Evolutionary conservation across 2,329 filamentous ascomycete genomes (phyloP).

Genomic region (Tympanopsis confertula): DNA sequence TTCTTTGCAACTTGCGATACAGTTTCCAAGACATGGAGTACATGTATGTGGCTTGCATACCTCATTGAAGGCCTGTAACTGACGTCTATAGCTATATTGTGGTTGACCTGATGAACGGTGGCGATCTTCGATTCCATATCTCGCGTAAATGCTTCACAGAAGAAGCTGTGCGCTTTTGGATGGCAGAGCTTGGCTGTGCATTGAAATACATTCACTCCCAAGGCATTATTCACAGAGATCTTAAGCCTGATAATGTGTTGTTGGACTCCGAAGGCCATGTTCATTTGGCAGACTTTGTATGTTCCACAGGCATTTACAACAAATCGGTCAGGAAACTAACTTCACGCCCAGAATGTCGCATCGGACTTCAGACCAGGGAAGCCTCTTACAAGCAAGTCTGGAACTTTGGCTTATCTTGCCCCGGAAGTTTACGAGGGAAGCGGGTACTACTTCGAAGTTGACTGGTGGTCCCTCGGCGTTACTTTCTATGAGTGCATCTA

Average conservation of each 20-base stretch:
- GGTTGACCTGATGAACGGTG: constrained; percentile 67
- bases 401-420: constrained; percentile 62
- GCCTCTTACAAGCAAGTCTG: constrained; percentile 61
- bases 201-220: constrained; percentile 55
- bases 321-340: neutral
- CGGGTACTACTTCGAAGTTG: constrained; percentile 58
- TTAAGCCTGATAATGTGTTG: constrained; percentile 57
- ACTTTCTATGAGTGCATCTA: constrained; percentile 72
- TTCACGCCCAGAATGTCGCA: constrained; percentile 61
- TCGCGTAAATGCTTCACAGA: constrained; percentile 67
- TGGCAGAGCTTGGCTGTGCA: constrained; percentile 61
- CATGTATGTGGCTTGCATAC: constrained; percentile 36
- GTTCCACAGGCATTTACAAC: neutral
- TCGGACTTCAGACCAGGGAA: constrained; percentile 60
- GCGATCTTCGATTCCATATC: constrained; percentile 66
- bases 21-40: constrained; percentile 73
- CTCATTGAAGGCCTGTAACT: neutral
- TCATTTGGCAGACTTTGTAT: constrained; percentile 64
- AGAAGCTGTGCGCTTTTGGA: constrained; percentile 66
- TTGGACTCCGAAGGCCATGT: constrained; percentile 60
- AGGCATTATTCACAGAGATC: constrained; percentile 54
- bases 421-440: constrained; percentile 62
- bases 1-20: constrained; percentile 67
- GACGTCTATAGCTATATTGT: constrained; percentile 49
- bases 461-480: constrained; percentile 70